Conservation (phyloP, 495 filamentous ascomycete species). For the Hamigera avellanea region DNA sequence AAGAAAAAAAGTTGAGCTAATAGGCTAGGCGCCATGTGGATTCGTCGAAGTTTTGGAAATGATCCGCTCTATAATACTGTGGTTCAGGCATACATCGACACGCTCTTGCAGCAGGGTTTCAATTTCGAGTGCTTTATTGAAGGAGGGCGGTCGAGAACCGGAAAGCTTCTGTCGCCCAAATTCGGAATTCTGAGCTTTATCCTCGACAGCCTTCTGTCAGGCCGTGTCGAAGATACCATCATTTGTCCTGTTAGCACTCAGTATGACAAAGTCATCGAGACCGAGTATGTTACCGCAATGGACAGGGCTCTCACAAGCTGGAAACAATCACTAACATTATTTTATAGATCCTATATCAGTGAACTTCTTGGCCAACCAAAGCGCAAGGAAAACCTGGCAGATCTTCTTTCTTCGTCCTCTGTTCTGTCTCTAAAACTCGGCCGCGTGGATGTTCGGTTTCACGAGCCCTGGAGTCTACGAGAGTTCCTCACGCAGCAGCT, state of each 20-base stretch:
- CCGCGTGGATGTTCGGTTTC: constrained; percentile 88
- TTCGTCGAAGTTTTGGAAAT: constrained; percentile 83
- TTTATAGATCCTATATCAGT: constrained; percentile 65
- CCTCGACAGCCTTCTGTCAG: constrained; percentile 76
- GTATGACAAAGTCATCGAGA: constrained; percentile 98
- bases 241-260: constrained; percentile 93
- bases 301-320: too few species aligned
- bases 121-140: constrained; percentile 98
- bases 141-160: constrained; percentile 82
- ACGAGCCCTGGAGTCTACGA: constrained; percentile 84
- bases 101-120: constrained; percentile 75
- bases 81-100: constrained; percentile 93
- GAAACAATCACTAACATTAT: constrained; percentile 9
- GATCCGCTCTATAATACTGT: constrained; percentile 82
- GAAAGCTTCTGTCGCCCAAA: constrained; percentile 86
- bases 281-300: constrained; percentile 45
- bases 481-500: constrained; percentile 70
- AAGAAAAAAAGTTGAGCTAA: background rate
- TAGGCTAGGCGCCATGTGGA: constrained; percentile 95
- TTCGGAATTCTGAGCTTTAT: constrained; percentile 95
- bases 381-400: constrained; percentile 80
- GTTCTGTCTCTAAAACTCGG: constrained; percentile 81
- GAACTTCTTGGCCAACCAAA: constrained; percentile 91
- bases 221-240: constrained; percentile 80
- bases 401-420: constrained; percentile 80